Evolutionary conservation across 2,329 filamentous ascomycete genomes (phyloP), one percentile per base, ranked within the genome.

Genomic region (Fusarium zealandicum): DNA sequence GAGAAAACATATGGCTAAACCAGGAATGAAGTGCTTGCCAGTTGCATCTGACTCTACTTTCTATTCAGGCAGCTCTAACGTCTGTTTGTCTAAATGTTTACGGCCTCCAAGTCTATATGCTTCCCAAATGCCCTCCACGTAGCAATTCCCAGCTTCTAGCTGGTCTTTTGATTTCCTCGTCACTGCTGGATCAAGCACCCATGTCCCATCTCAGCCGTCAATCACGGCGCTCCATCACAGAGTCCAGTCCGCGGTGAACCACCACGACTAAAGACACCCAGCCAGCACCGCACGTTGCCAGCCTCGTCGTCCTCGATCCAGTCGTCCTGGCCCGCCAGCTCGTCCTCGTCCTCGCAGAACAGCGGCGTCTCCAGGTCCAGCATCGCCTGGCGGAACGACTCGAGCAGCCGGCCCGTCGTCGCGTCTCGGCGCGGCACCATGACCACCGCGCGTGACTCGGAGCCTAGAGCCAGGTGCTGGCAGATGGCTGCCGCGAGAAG

Each of bases 361-460:
- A 85, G 65, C 5, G 76, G 73, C 30, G 59, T 67, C 11, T 71
- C 82, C 13, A 84, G 74, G 2, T 74, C 72, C 8, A 70, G 67
- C 85, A 97, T 87, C 18, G 80, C 77, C 8, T 78, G 70, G 35
- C 81, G 81, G 62, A 97, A 87, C 11, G 83, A 79, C 5, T 78
- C 72, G 10, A 88, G 79, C 55, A 96, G 85, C 7, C 73, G 73
- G 32, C 81, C 75, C 1, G 85, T 85, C 57, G 87, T 89, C 8
- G 82, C 80, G 57, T 93, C 89, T 31, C 95, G 82, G 47, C 92
- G 78, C 0, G 93, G 93, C 36, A 96, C 85, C 76, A 96, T 93
- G 37, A 95, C 77, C 10, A 97, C 79, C 1, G 89, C 88, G 30
- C 89, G 82, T 2, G 90, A 84, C 22, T 82, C 76, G 0, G 72